Evolutionary conservation across 2,329 filamentous ascomycete genomes (phyloP), one percentile per base, ranked within the genome.

Genomic region (Alternaria infectoria): DNA sequence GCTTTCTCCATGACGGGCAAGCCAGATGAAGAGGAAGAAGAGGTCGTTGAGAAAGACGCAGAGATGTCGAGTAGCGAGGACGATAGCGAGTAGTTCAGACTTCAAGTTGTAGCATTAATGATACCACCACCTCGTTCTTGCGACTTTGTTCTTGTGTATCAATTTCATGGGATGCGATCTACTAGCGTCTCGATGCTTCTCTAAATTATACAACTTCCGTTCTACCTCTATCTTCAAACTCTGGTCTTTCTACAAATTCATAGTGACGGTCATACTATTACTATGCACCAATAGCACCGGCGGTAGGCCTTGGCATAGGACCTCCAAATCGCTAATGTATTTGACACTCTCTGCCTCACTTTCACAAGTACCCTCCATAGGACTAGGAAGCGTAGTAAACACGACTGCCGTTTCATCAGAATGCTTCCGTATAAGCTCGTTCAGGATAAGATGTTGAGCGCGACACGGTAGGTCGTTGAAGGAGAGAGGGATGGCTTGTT

Each of bases 221-320:
- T 21, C 15, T 21, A 40, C 13, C 28, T 17, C 13, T 28, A 6
- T 28, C 46, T 15, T 12, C 17, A 40, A 40, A 40, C 36, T 40
- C n/a, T 40, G 36, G 36, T 40, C 8, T 19, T 15, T 21, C 30
- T 71, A 92, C 65, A 93, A 79, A 76, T 89, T 91, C 73, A 91
- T 91, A 7, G 91, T 96, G 50, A 96, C 93, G 15, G 92, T 96
- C 91, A 96, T 93, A 73, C 90, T 93, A 79, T 96, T 96, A 79
- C 91, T 93, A 80, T 96, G 86, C 43, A 97, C 91, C 77, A 97
- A 82, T 72, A 96, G 78, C 49, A 89, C 88, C 1, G 93, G 93
- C 26, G 93, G 92, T 65, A 95, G 81, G 11, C 88, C 90, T 72
- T 90, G 87, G 77, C 91, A 95, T 61, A 97, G 80, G 3, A 96